Percentiles rank a stretch among this genome's conserved stretches.
Conservation (phyloP, 2,329 filamentous ascomycete genomes). For the Sporothrix sp. region DNA sequence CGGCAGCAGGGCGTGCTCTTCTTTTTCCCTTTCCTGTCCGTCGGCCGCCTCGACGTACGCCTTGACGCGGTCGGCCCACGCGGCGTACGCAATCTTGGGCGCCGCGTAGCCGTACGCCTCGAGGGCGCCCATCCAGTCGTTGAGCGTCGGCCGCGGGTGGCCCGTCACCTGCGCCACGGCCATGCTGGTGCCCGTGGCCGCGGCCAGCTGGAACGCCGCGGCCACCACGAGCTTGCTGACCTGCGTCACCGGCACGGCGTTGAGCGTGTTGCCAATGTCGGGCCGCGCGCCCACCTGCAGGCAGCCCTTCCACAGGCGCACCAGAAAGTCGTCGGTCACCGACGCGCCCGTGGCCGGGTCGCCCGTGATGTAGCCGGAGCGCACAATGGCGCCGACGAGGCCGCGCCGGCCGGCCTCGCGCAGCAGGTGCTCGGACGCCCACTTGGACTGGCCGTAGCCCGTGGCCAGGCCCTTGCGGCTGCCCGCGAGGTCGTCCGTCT, state of each 20-base stretch:
- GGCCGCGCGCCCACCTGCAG: conserved; percentile 67
- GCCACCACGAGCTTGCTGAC: conserved; percentile 75
- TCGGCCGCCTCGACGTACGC: conserved; percentile 48
- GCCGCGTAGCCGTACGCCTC: conserved; percentile 64
- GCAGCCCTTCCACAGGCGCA: conserved; percentile 80
- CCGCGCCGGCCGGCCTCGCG: conserved; percentile 71
- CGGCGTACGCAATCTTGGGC: conserved; percentile 55
- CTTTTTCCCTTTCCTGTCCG: conserved; percentile 47
- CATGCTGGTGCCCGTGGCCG: conserved; percentile 29
- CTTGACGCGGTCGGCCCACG: conserved; percentile 44
- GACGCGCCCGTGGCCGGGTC: conserved; percentile 59
- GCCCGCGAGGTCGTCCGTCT: conserved; percentile 69
- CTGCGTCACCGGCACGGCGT: conserved; percentile 78
- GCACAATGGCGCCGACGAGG: conserved; percentile 63
- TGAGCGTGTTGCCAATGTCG: conserved; percentile 75
- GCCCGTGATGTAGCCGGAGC: conserved; percentile 79
- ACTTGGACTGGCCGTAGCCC: conserved; percentile 88
- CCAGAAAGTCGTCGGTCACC: conserved; percentile 83
- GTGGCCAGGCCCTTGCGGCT: conserved; percentile 69
- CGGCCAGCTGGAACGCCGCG: conserved; percentile 48
- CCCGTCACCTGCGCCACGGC: conserved; percentile 69
- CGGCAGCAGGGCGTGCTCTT: conserved; percentile 65
- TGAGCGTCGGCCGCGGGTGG: conserved; percentile 69
- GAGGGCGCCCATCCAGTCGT: conserved; percentile 63
- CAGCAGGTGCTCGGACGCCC: conserved; percentile 62